Base-by-base conservation (phyloP, 495 filamentous ascomycete genomes). In the Glutinoglossum americanum region DNA sequence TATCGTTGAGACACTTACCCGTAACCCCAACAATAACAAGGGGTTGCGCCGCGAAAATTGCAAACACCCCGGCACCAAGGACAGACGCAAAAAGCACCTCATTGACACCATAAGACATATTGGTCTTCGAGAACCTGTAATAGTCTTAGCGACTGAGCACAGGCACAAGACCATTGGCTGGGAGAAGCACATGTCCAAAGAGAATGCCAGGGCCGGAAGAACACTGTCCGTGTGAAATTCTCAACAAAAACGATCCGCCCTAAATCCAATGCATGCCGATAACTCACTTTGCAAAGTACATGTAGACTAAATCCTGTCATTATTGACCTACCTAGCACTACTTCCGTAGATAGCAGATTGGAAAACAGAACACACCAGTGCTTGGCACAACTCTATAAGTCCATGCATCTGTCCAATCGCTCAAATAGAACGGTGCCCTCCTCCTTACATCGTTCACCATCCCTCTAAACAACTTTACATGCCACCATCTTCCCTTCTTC, bases 1-100 rank as follows among this genome's bases (percentile, higher is more conserved):
- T 45, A 45, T 45, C 21, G 72, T 59, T 61, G 41, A 45, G 21
- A n/a, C 41, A 45, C 41, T 10, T 45, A 80, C 79, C 86, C 47
- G 86, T 89, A n/a, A 94, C 85, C 39, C 88, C 88, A 25, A 94
- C 88, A 70, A 94, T 93, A 23, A 85, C 82, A 62, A 92, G 65
- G 32, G 86, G 86, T 66, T 92, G 86, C 30, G 83, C 84, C 1
- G 85, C 81, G 47, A 85, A 71, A 15, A 89, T 61, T 6, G 82
- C 72, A 63, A 92, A 92, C 0, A 89, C 85, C 1, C 87, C 76
- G 19, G 85, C 75, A 1, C 82, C 86, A 26, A 89, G 72, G 25
- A 88, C 85, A 17, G 84, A 89, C 0, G 85, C 76, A 58, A 92
- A 72, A 33, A 92, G 72, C 17, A 87, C 85, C 66, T 92, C 86